Base-by-base conservation (phyloP, 2,329 filamentous ascomycete genomes). In the Rutstroemia sp. region DNA sequence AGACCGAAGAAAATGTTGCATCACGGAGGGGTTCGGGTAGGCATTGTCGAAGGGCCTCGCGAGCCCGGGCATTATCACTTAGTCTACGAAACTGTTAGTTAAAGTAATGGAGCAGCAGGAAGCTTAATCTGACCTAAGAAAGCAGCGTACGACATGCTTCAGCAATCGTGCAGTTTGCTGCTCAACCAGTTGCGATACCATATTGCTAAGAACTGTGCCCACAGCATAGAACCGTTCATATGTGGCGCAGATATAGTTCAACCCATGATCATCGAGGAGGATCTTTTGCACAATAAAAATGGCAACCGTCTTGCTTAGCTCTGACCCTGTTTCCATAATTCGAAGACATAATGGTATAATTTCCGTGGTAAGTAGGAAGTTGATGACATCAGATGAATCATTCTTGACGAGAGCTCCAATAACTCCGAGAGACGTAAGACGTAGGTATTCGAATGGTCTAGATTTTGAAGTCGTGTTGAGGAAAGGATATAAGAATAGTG, bases 251-350 rank as follows among this genome's bases (percentile, higher is more conserved):
- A 99, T 99, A 73, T 99, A 99, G 68, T 94, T 94, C 60, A 99
- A 80, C 4, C 94, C 94, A 67, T 95, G 92, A 67, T 99, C 94
- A 69, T 99, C 94, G 2, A 99, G 82, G 52, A 99, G 76, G 25
- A 99, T 99, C 79, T 99, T 99, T 74, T 99, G 94, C 17, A 99
- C 94, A 67, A 99, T 99, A 76, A 99, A 99, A 67, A 99, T 99
- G 57, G 94, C 94, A 14, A 99, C 94, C 0, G 94, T 99, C 78
- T 99, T 99, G 78, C 91, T 96, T 59, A 99, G 81, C 73, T 99
- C 94, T 0, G 92, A 96, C 50, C 94, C 94, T 0, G 94, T 99
- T 76, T 99, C 94, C 94, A 99, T 99, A 69, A 99, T 99, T 59
- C 94, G 86, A 46, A 99, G 84, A 72, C 94, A 99, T 12, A 99